Conservation (phyloP, 208 protist genomes). For the Acanthamoeba healyi region DNA sequence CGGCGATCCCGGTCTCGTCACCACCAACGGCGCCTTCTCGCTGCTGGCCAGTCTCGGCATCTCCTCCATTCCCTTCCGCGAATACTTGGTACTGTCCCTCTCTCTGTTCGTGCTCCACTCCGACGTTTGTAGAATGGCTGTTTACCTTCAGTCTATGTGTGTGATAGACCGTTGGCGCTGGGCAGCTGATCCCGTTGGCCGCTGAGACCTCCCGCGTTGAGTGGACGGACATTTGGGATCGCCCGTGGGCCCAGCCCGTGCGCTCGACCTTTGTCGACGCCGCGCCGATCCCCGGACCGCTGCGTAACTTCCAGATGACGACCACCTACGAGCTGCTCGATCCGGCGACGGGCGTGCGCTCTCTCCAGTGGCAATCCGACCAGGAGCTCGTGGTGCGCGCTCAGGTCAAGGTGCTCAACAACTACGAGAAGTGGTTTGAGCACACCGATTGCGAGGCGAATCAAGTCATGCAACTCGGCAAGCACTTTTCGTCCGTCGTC, state of each 20-base stretch:
- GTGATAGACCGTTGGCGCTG: constrained; percentile 67
- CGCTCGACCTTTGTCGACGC: constrained; percentile 76
- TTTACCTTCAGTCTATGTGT: too few species aligned
- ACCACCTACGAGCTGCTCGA: constrained; percentile 71
- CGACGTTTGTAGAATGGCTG: too few species aligned
- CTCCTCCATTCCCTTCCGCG: constrained; percentile 77
- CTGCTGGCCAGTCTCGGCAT: constrained; percentile 74
- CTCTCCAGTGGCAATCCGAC: constrained; percentile 72
- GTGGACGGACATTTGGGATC: constrained; percentile 15
- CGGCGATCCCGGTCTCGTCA: constrained; percentile 71
- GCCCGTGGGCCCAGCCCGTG: constrained; percentile 77
- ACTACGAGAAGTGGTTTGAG: constrained; percentile 82
- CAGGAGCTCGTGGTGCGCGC: constrained; percentile 59
- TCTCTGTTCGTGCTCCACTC: too few species aligned
- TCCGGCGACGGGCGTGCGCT: not conserved
- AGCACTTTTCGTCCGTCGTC: not conserved
- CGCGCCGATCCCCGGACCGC: constrained; percentile 29
- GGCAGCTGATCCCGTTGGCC: constrained; percentile 74
- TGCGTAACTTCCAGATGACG: constrained; percentile 77
- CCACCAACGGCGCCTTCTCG: constrained; percentile 50
- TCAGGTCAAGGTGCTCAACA: constrained; percentile 80
- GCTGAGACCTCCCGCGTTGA: constrained; percentile 62
- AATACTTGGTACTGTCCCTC: constrained; percentile 75
- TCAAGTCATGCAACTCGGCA: constrained; percentile 60
- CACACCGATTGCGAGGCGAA: constrained; percentile 73